Conservation (phyloP, 192 early-diverging fungal genomes). For the Umbelopsis sp. region DNA sequence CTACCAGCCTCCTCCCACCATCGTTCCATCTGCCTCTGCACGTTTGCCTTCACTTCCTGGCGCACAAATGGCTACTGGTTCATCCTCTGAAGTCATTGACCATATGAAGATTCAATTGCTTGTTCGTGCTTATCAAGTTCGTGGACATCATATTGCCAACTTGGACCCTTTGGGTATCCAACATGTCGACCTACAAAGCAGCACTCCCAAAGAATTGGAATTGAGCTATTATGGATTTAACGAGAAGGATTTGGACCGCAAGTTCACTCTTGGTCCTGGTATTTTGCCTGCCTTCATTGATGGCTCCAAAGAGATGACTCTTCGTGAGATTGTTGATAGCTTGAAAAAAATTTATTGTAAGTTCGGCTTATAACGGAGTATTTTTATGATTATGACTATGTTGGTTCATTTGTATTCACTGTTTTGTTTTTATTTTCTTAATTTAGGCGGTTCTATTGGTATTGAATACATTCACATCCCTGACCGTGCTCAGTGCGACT, state of each 20-base stretch:
- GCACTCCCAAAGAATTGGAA: constrained; percentile 79
- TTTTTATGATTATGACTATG: neutral
- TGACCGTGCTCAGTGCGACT: constrained; percentile 94
- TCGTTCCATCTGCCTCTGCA: constrained; percentile 70
- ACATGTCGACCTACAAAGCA: constrained; percentile 49
- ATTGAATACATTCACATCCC: constrained; percentile 99
- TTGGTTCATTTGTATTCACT: constrained; percentile 11
- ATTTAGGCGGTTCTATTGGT: constrained; percentile 82
- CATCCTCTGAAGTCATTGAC: constrained; percentile 78
- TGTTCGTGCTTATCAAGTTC: constrained; percentile 93
- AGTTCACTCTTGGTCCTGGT: constrained; percentile 92
- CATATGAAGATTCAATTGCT: constrained; percentile 98
- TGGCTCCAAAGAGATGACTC: constrained; percentile 74
- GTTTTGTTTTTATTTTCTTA: neutral
- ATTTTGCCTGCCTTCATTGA: constrained; percentile 87
- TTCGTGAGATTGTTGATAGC: constrained; percentile 87
- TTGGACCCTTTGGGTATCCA: constrained; percentile 94
- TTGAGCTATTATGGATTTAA: constrained; percentile 92
- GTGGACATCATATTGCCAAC: constrained; percentile 95
- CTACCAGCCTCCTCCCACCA: constrained; percentile 80
- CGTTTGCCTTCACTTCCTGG: constrained; percentile 52
- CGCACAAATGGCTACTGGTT: constrained; percentile 46
- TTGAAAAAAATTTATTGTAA: constrained; percentile 88
- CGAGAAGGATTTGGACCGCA: constrained; percentile 89
- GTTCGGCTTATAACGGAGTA: constrained; percentile 18